phyloP scores from a whole-genome alignment of 2,329 filamentous ascomycete genomes.

The Penicillium sumatraense region DNA sequence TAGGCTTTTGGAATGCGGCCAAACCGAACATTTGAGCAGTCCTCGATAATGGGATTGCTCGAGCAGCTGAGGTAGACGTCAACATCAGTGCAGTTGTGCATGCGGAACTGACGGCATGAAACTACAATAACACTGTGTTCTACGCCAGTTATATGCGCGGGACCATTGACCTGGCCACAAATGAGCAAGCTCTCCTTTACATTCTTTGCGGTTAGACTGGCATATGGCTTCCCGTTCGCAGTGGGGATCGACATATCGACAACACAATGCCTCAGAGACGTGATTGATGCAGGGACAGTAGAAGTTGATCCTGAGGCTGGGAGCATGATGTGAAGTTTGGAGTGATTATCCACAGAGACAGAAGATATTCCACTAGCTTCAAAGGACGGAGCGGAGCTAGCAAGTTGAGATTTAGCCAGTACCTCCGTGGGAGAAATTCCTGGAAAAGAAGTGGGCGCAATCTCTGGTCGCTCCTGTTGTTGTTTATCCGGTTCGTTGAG shows the following conservation, averaged over 20 bases:
- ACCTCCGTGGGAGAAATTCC: constrained; percentile 23
- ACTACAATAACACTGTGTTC: constrained; percentile 76
- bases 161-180: constrained; percentile 76
- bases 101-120: constrained; percentile 82
- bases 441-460: constrained; percentile 41
- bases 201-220: constrained; percentile 70
- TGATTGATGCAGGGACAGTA: constrained; percentile 74
- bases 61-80: constrained; percentile 81
- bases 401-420: constrained; percentile 25
- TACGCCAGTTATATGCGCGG: constrained; percentile 80
- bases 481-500: constrained; percentile 40
- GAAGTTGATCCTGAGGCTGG: constrained; percentile 72
- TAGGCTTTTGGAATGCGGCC: constrained; percentile 72
- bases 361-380: constrained; percentile 57
- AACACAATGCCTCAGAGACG: constrained; percentile 70
- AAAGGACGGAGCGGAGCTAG: constrained; percentile 56
- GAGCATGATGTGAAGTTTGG: constrained; percentile 74
- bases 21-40: constrained; percentile 79
- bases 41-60: constrained; percentile 91
- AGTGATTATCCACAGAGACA: constrained; percentile 70
- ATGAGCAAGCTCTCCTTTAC: constrained; percentile 74
- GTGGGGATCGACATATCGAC: constrained; percentile 78
- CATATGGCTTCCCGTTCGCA: constrained; percentile 65
- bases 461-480: constrained; percentile 40
- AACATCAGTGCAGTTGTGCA: constrained; percentile 83